Evolutionary conservation across 495 filamentous ascomycete species (phyloP).

Genomic region (Penicillium longicatenatum): DNA sequence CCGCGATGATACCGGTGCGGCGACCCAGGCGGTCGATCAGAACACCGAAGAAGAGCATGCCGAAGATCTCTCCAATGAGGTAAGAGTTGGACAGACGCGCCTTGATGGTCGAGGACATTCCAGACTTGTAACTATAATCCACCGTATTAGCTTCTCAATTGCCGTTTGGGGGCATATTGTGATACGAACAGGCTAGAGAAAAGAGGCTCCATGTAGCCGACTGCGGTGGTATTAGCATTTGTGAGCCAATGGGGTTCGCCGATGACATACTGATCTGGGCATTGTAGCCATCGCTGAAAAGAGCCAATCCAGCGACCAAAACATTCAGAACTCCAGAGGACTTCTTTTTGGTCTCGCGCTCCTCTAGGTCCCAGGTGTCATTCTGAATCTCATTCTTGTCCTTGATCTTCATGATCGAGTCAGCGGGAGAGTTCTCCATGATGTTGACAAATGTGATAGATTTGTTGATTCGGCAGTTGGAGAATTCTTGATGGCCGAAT

Average conservation of each 20-base stretch:
- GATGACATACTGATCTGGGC: conserved; percentile 36
- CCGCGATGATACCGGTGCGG: conserved; percentile 27
- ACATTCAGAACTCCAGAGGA: conserved; percentile 33
- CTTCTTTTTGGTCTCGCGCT: conserved; percentile 10
- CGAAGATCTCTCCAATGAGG: conserved; percentile 38
- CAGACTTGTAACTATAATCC: conserved; percentile 25
- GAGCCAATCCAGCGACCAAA: conserved; percentile 37
- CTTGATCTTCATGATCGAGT: conserved; percentile 18
- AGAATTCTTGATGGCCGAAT: not conserved
- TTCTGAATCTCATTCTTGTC: conserved; percentile 9
- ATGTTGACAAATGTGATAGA: not conserved
- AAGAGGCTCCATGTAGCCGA: conserved; percentile 45
- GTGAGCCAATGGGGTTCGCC: not conserved
- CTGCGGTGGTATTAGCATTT: conserved; percentile 11
- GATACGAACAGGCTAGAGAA: conserved; percentile 36
- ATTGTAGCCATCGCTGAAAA: conserved; percentile 49
- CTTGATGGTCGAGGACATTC: conserved; percentile 39
- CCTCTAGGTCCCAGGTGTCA: conserved; percentile 15
- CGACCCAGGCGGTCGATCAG: conserved; percentile 36
- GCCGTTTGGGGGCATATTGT: not conserved
- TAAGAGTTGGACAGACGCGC: conserved; percentile 36
- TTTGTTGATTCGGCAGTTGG: not conserved
- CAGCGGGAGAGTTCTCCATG: conserved; percentile 19
- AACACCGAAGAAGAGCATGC: conserved; percentile 38
- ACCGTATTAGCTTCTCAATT: not conserved